phyloP scores from a whole-genome alignment of 192 early-diverging fungal species.

The Paraglomus occultum region DNA sequence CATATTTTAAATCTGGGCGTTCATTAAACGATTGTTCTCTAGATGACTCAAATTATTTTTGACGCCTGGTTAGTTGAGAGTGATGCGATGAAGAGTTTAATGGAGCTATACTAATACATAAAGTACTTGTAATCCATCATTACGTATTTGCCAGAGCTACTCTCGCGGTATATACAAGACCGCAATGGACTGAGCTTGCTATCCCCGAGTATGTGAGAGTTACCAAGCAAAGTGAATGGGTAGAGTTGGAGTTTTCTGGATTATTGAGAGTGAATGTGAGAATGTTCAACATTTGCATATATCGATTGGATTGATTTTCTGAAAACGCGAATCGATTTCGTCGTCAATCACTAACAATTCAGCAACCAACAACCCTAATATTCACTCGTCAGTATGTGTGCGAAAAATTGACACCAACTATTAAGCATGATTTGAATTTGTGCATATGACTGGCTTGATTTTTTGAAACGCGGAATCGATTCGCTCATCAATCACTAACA shows the following conservation, averaged over 20 bases:
- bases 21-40: too few species aligned
- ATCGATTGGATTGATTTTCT: too few species aligned
- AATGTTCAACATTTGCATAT: not conserved
- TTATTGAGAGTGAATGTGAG: not conserved
- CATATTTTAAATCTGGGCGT: too few species aligned
- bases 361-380: too few species aligned
- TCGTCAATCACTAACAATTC: too few species aligned
- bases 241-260: slow-evolving; percentile 41
- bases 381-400: too few species aligned
- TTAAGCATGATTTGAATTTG: too few species aligned
- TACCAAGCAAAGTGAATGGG: slow-evolving; percentile 37
- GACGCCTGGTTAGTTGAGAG: slow-evolving; percentile 31
- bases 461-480: too few species aligned
- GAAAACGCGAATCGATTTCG: too few species aligned
- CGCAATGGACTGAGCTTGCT: slow-evolving; percentile 3
- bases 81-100: not conserved
- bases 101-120: not conserved
- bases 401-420: too few species aligned
- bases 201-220: slow-evolving; percentile 33
- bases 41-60: slow-evolving; percentile 7
- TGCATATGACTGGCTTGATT: too few species aligned
- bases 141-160: slow-evolving; percentile 11
- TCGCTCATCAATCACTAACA: too few species aligned
- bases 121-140: not conserved
- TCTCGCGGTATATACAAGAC: not conserved